A percentile compares a stretch with the other conserved stretches of the same genome.
Evolutionary conservation across 2,329 filamentous ascomycete species (phyloP).

Genomic region (Dactylella cylindrospora): DNA sequence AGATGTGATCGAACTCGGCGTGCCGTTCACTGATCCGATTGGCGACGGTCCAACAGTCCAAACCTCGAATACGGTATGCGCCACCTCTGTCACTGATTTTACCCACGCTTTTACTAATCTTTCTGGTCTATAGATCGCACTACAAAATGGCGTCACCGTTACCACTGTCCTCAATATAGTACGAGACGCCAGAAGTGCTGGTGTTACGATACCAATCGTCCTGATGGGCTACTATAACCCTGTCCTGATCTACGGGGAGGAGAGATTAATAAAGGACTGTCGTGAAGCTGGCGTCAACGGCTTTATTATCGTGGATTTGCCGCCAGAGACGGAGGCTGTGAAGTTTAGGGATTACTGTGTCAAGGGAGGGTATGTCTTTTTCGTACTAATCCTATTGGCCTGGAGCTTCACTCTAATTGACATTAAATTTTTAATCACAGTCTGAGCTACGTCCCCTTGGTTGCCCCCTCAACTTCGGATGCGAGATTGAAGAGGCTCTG

Average conservation of each 20-base stretch:
- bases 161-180: slow-evolving; percentile 78
- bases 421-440: slow-evolving; percentile 52
- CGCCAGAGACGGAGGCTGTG: slow-evolving; percentile 84
- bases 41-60: slow-evolving; percentile 97
- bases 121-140: slow-evolving; percentile 60
- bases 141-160: slow-evolving; percentile 85
- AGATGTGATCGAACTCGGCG: slow-evolving; percentile 94
- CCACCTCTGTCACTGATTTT: neutral
- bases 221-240: slow-evolving; percentile 99
- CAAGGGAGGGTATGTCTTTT: slow-evolving; percentile 65
- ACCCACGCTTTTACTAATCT: neutral
- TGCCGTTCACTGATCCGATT: slow-evolving; percentile 97
- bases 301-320: slow-evolving; percentile 94
- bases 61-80: slow-evolving; percentile 77
- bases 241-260: slow-evolving; percentile 88
- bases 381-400: neutral
- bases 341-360: slow-evolving; percentile 84
- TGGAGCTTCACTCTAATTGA: neutral
- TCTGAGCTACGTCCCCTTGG: slow-evolving; percentile 93
- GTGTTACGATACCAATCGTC: slow-evolving; percentile 78
- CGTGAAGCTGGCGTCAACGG: slow-evolving; percentile 84
- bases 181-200: slow-evolving; percentile 72
- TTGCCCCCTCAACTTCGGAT: slow-evolving; percentile 90
- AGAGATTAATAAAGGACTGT: slow-evolving; percentile 80
- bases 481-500: slow-evolving; percentile 92